phyloP scores from a whole-genome alignment of 768 basidiomycete genomes.

The Tubosaeta sp. region DNA sequence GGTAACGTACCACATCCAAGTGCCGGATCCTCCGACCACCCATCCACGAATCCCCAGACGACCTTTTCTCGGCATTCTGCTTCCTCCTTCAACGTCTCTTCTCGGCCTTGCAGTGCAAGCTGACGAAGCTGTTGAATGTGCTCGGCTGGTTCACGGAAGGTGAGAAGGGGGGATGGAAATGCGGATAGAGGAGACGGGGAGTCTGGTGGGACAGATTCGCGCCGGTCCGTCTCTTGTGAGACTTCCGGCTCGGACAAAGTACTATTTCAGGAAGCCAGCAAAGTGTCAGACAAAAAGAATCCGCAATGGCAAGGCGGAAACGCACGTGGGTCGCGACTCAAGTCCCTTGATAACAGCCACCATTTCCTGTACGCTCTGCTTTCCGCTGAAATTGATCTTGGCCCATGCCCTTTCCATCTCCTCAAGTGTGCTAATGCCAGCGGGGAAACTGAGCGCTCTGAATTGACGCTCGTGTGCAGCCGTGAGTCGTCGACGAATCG shows the following conservation, averaged over 20 bases:
- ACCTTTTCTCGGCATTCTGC: conserved; percentile 45
- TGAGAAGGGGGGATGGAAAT: conserved; percentile 14
- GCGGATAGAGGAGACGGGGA: neutral
- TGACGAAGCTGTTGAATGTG: conserved; percentile 40
- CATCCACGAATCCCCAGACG: conserved; percentile 32
- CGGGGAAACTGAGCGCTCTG: conserved; percentile 45
- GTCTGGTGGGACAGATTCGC: neutral
- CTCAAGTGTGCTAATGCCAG: conserved; percentile 34
- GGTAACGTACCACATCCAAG: conserved; percentile 9
- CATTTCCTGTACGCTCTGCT: conserved; percentile 1
- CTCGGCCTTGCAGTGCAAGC: conserved; percentile 44
- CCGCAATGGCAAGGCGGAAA: neutral
- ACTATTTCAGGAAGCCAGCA: neutral
- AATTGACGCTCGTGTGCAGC: conserved; percentile 41
- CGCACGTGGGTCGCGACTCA: conserved; percentile 4
- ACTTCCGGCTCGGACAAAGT: neutral
- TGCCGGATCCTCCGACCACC: neutral
- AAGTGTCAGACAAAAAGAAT: too few species aligned
- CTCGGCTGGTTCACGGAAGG: conserved; percentile 34
- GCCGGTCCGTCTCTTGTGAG: neutral
- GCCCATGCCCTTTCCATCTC: conserved; percentile 32
- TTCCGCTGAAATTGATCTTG: conserved; percentile 26
- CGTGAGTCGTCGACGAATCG: conserved; percentile 36
- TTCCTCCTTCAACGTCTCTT: conserved; percentile 35
- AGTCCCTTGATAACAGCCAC: conserved; percentile 1